A percentile compares a stretch with the other conserved stretches of the same genome.
Evolutionary conservation across 257 asterid species (phyloP).

Genomic region (Solanum tacnaense): DNA sequence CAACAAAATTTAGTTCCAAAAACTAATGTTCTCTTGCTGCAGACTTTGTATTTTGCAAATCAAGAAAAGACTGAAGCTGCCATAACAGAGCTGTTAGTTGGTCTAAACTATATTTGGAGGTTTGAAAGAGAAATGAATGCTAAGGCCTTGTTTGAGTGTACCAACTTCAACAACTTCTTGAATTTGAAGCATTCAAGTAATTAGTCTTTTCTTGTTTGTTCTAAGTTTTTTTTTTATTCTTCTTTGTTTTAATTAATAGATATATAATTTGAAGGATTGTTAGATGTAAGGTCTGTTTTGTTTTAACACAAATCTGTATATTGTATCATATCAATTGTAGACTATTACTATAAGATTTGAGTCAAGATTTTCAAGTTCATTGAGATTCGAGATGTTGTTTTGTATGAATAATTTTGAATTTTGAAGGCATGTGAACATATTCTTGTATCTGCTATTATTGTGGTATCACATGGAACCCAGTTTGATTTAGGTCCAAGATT

Average conservation of each 20-base stretch:
- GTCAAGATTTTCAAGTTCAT: neutral
- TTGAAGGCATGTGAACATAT: slow-evolving; percentile 41
- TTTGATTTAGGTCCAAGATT: slow-evolving; percentile 3
- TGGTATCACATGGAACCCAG: slow-evolving; percentile 33
- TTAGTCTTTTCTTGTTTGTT: neutral
- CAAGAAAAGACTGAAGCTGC: slow-evolving; percentile 92
- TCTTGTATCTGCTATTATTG: slow-evolving; percentile 29
- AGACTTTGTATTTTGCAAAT: slow-evolving; percentile 65
- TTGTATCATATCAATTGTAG: slow-evolving; percentile 19
- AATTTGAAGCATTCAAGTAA: slow-evolving; percentile 16
- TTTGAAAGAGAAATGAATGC: slow-evolving; percentile 94
- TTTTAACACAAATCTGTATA: slow-evolving; percentile 34
- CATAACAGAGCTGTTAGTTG: slow-evolving; percentile 88
- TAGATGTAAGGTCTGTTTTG: slow-evolving; percentile 22
- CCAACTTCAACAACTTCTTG: slow-evolving; percentile 34
- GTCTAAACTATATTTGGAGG: slow-evolving; percentile 92
- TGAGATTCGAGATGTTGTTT: neutral
- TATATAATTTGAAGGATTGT: slow-evolving; percentile 9
- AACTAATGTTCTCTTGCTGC: slow-evolving; percentile 60
- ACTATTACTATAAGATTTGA: slow-evolving; percentile 7
- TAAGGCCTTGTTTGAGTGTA: slow-evolving; percentile 51
- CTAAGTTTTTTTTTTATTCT: neutral
- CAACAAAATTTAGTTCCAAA: slow-evolving; percentile 51
- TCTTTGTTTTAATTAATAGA: neutral
- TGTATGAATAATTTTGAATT: neutral